Conservation (phyloP, 1,139 yeast genomes). For the Debaryomyces coudertii region DNA sequence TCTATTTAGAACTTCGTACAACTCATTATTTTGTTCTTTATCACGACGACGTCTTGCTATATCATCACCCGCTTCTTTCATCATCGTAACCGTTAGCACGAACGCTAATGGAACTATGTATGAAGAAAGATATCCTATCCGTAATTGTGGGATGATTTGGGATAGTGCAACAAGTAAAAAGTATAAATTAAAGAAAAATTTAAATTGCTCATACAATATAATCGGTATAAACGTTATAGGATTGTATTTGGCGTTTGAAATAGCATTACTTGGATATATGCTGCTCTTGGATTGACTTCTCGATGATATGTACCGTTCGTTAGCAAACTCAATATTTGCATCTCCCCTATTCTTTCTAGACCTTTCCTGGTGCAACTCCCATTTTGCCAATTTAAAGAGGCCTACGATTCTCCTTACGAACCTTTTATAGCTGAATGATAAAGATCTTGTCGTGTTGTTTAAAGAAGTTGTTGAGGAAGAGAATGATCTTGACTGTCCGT, state of each 20-base stretch:
- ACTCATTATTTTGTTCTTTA: slow-evolving; percentile 81
- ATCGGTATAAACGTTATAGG: slow-evolving; percentile 87
- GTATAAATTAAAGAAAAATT: slow-evolving; percentile 92
- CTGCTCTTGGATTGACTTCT: slow-evolving; percentile 30
- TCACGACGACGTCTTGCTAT: slow-evolving; percentile 88
- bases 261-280: slow-evolving; percentile 71
- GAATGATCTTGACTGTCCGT: slow-evolving; percentile 23
- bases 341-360: slow-evolving; percentile 18
- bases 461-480: slow-evolving; percentile 26
- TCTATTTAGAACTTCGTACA: slow-evolving; percentile 68
- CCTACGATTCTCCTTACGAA: slow-evolving; percentile 20
- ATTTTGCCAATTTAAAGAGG: slow-evolving; percentile 30
- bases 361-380: slow-evolving; percentile 32
- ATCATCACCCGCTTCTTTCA: slow-evolving; percentile 95
- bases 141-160: slow-evolving; percentile 85
- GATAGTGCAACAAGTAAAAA: slow-evolving; percentile 91
- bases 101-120: slow-evolving; percentile 93
- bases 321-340: slow-evolving; percentile 13
- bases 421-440: slow-evolving; percentile 19
- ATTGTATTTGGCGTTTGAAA: slow-evolving; percentile 93
- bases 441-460: slow-evolving; percentile 19
- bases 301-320: slow-evolving; percentile 43
- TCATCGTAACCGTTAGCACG: slow-evolving; percentile 89
- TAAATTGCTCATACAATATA: slow-evolving; percentile 91
- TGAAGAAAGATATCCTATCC: slow-evolving; percentile 92